Conservation (phyloP, 2,329 filamentous ascomycete genomes). For the Neocucurbitaria cava region DNA sequence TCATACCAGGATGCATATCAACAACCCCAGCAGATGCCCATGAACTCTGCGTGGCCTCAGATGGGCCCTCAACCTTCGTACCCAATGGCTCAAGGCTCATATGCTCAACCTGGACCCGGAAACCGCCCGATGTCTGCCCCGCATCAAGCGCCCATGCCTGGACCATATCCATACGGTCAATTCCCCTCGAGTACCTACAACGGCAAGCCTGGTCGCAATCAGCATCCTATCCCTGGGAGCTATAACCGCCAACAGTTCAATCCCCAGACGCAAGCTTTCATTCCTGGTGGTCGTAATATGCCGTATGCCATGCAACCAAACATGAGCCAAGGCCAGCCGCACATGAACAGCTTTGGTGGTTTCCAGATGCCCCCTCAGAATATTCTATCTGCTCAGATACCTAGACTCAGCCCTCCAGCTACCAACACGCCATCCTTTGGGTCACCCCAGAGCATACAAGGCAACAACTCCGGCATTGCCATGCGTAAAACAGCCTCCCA, state of each 20-base stretch:
- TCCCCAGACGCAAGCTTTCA: slow-evolving; percentile 90
- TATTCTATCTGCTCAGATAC: slow-evolving; percentile 34
- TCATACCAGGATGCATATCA: slow-evolving; percentile 43
- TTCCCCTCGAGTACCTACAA: slow-evolving; percentile 69
- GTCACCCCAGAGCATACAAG: slow-evolving; percentile 37
- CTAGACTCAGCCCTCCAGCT: slow-evolving; percentile 36
- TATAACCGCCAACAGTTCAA: slow-evolving; percentile 89
- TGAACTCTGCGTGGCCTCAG: slow-evolving; percentile 43
- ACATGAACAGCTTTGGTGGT: slow-evolving; percentile 40
- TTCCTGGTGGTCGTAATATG: slow-evolving; percentile 65
- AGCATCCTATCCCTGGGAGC: slow-evolving; percentile 85
- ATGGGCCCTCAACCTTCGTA: slow-evolving; percentile 40
- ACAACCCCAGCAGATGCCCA: slow-evolving; percentile 34
- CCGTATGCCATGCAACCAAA: slow-evolving; percentile 43
- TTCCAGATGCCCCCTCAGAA: slow-evolving; percentile 32
- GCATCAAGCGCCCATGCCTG: slow-evolving; percentile 46
- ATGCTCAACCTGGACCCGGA: slow-evolving; percentile 30
- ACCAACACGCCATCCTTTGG: slow-evolving; percentile 37
- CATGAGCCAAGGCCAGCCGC: slow-evolving; percentile 38
- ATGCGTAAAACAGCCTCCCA: slow-evolving; percentile 39
- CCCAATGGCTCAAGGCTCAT: slow-evolving; percentile 34
- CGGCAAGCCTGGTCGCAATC: slow-evolving; percentile 70
- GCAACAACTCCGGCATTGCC: slow-evolving; percentile 19
- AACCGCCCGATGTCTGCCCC: slow-evolving; percentile 47
- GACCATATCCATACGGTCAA: slow-evolving; percentile 77